Base-by-base conservation (phyloP, 805 yeast genomes). In the Metschnikowia aberdeeniae region DNA sequence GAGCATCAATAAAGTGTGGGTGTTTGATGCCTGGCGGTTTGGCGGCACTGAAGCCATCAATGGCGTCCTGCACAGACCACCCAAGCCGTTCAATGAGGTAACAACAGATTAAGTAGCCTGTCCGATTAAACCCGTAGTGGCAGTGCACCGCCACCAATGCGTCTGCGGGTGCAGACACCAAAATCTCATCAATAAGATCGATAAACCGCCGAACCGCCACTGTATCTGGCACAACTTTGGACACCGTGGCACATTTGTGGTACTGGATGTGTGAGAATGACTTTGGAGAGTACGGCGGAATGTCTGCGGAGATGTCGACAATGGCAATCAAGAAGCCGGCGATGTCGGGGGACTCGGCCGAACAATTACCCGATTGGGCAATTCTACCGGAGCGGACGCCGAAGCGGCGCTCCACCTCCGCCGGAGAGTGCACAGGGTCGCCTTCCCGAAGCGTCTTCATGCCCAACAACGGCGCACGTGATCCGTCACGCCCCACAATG, bases 71-170 rank as follows among this genome's bases (percentile, higher is more conserved):
- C 2, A 84, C 86, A 3, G 72, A 56, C 77, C 84, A 78, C 0
- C 80, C 80, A 28, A 78, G 60, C 42, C 65, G 67, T 55, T 83
- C 88, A 20, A 86, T 72, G 55, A 85, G 65, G 58, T 81, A 86
- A 56, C 86, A 78, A 57, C 87, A 81, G 14, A 85, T 78, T 41
- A 86, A 69, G 54, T 79, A 85, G 2, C 93, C 92, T 0, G 92
- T 85, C 45, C 92, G 67, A 60, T 85, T 85, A 63, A 84, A 86
- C 5, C 92, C 93, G 58, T 85, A 85, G 60, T 85, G 93, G 58
- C 93, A 85, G 61, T 86, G 93, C 6, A 86, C 84, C 0, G 77
- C 88, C 6, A 83, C 65, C 22, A 71, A 62, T 5, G 77, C 77
- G 13, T 54, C 44, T 17, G 52, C 53, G 13, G 45, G 53, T 4